Evolutionary conservation across 1,284 basidiomycete species (phyloP).

Genomic region (Cutaneotrichosporon sp.): DNA sequence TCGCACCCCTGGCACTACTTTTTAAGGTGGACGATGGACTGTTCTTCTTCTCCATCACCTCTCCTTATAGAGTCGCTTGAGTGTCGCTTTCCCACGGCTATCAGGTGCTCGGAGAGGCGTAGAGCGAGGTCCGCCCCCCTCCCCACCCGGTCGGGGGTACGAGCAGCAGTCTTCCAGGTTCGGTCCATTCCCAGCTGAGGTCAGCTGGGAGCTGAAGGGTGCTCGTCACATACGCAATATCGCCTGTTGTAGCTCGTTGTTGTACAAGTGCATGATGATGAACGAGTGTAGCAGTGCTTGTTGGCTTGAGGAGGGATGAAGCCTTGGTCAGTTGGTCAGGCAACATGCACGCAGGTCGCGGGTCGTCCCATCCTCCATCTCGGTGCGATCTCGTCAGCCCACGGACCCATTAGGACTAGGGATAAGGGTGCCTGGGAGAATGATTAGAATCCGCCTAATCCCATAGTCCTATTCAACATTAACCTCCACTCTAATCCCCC

Average conservation of each 20-base stretch:
- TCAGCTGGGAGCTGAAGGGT: slow-evolving; percentile 16
- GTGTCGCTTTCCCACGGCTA: slow-evolving; percentile 31
- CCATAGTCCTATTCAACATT: no score
- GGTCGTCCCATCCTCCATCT: no score
- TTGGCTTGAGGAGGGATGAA: no score
- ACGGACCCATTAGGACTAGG: no score
- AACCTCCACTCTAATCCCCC: not conserved
- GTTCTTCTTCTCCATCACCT: slow-evolving; percentile 25
- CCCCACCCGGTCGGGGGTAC: slow-evolving; percentile 36
- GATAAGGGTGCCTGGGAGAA: not conserved
- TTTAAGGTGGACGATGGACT: not conserved
- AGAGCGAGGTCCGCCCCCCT: slow-evolving; percentile 39
- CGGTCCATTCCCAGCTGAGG: slow-evolving; percentile 18
- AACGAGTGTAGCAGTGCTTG: not conserved
- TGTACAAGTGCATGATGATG: not conserved
- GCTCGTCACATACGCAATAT: slow-evolving; percentile 25
- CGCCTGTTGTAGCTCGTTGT: not conserved
- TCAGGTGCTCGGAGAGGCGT: slow-evolving; percentile 44
- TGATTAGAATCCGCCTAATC: no score
- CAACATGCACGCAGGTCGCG: no score
- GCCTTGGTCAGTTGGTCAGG: no score
- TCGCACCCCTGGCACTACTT: not conserved
- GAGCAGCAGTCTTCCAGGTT: slow-evolving; percentile 33
- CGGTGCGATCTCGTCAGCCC: no score
- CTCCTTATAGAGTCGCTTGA: slow-evolving; percentile 48